Conservation (phyloP, 495 filamentous ascomycete genomes). For the Penicillium subrubescens region DNA sequence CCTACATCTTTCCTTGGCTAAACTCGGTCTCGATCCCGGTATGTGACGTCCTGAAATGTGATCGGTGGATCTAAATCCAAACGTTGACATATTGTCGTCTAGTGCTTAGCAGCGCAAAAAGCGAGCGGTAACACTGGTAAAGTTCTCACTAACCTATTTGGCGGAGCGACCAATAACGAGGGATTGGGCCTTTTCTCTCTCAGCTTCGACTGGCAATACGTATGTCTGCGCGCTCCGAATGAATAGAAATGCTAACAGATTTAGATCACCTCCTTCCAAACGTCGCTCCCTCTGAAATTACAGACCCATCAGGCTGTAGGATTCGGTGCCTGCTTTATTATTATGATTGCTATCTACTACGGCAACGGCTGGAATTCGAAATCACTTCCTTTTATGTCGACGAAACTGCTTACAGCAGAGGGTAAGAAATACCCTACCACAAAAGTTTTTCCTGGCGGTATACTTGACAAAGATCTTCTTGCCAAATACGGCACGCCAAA, state of each 20-base stretch:
- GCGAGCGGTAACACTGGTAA: conserved; percentile 31
- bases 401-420: conserved; percentile 18
- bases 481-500: conserved; percentile 40
- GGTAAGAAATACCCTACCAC: conserved; percentile 28
- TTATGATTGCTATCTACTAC: conserved; percentile 32
- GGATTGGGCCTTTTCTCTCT: conserved; percentile 50
- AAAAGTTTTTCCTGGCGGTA: conserved; percentile 36
- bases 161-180: conserved; percentile 55
- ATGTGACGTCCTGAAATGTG: neutral
- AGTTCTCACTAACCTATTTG: conserved; percentile 49
- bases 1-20: conserved; percentile 56
- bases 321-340: conserved; percentile 20
- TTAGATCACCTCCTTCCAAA: conserved; percentile 39
- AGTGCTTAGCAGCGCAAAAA: conserved; percentile 48
- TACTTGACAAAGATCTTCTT: conserved; percentile 37
- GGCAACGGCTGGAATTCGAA: conserved; percentile 29
- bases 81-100: too few relatives aligned
- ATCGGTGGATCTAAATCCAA: too few relatives aligned
- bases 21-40: conserved; percentile 55
- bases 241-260: too few relatives aligned
- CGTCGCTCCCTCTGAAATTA: conserved; percentile 32
- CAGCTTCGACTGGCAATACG: conserved; percentile 61
- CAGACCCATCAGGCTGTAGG: conserved; percentile 22
- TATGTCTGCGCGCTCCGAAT: conserved; percentile 19
- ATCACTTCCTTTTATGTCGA: conserved; percentile 35